Percentiles rank a stretch among this genome's conserved stretches.
These are phyloP conservation scores for Coemansia reversa DNA, from an alignment of 192 early-diverging fungal species.

Conservation along the genomic window DNA sequence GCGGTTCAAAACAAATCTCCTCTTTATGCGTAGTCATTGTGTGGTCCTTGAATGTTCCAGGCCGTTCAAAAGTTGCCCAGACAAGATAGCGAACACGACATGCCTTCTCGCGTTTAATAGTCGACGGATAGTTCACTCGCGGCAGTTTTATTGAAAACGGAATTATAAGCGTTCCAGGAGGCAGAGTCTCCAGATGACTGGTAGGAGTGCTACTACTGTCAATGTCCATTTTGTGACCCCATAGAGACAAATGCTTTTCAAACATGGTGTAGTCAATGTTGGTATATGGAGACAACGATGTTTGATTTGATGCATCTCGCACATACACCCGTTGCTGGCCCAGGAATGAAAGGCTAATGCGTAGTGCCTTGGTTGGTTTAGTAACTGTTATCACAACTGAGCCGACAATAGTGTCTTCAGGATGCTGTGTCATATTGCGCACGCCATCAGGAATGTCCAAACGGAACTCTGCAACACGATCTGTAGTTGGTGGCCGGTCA, in stretches of 20 bases:
- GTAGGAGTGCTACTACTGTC: background rate
- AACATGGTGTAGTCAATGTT: slow-evolving; percentile 29
- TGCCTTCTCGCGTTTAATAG: slow-evolving; percentile 22
- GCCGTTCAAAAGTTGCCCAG: slow-evolving; percentile 36
- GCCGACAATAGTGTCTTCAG: slow-evolving; percentile 28
- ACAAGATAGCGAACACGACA: slow-evolving; percentile 37
- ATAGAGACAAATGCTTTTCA: slow-evolving; percentile 29
- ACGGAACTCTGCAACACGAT: slow-evolving; percentile 37
- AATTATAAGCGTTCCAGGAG: slow-evolving; percentile 28
- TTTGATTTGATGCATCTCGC: slow-evolving; percentile 11
- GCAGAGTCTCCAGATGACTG: slow-evolving; percentile 14
- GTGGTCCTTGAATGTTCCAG: slow-evolving; percentile 27
- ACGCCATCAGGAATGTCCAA: slow-evolving; percentile 43
- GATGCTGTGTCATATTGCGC: slow-evolving; percentile 39
- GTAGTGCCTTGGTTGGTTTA: slow-evolving; percentile 27
- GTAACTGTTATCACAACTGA: slow-evolving; percentile 42
- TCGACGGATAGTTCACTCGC: slow-evolving; percentile 36
- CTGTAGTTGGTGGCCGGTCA: slow-evolving; percentile 37
- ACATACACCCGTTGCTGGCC: slow-evolving; percentile 38
- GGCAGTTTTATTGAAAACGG: slow-evolving; percentile 41
- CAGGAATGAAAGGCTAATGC: slow-evolving; percentile 28
- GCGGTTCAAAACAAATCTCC: slow-evolving; percentile 27
- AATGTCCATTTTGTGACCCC: slow-evolving; percentile 13
- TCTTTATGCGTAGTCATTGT: slow-evolving; percentile 21
- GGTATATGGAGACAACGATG: slow-evolving; percentile 6